Base-by-base conservation (phyloP, 1,284 basidiomycete genomes). In the Apiotrichum veenhuisii region DNA sequence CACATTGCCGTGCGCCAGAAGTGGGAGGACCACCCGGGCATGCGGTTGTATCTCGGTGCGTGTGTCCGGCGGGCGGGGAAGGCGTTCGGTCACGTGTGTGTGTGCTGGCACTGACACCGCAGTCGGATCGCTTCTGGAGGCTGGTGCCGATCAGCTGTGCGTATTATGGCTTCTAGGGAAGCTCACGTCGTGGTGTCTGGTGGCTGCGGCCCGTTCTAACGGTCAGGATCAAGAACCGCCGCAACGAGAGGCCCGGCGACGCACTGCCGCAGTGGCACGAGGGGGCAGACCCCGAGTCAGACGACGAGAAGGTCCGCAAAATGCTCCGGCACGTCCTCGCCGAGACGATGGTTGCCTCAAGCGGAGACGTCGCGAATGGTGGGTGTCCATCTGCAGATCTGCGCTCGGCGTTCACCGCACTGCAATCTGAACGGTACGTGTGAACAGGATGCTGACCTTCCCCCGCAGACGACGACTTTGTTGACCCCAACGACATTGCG, bases 91-190 rank as follows among this genome's bases (percentile, higher is more conserved):
- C n/a, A n/a, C n/a, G n/a, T n/a, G 30, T 30, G 30, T 30, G 30
- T 30, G 30, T 12, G 30, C 7, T 30, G 30, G 30, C 12, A 22
- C 51, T 59, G 51, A 57, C 54, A 10, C 20, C 23, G 25, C 86
- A 57, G 83, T 87, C 23, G 81, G 84, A 61, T 84, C 82, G 58
- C 76, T 91, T 50, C 75, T 91, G 5, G 88, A 90, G 2, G 87
- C 88, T 2, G 89, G 89, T 5, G 88, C 88, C 1, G 84, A 89
- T 74, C 83, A 81, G 3, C 80, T 74, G 87, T 88, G 63, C 61
- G 83, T 77, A 11, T 1, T n/a, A 10, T 23, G 23, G 40, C 17
- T 1, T 23, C 17, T 15, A 11, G 4, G 33, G 5, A 20, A 25
- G 36, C 41, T 50, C 38, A 22, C 44, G 3, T 4, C 25, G 5